Percentiles rank a stretch among this genome's conserved stretches.
These are phyloP conservation scores for Amanita inopinata DNA, from an alignment of 768 basidiomycete species.

Conservation along the genomic window DNA sequence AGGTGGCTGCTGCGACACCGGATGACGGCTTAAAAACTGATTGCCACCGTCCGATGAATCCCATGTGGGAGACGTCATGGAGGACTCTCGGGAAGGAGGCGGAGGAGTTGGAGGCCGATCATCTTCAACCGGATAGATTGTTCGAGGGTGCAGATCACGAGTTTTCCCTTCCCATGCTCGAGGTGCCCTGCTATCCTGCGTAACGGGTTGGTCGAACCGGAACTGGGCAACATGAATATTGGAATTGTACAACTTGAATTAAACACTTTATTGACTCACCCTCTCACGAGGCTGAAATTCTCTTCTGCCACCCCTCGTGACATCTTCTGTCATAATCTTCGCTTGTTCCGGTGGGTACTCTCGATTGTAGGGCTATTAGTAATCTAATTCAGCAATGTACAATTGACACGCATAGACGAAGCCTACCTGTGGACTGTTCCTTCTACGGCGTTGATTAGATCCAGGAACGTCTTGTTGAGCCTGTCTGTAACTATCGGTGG, in stretches of 20 bases:
- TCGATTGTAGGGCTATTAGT: background rate
- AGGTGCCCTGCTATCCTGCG: background rate
- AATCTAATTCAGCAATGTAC: background rate
- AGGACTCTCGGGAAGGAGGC: constrained; percentile 20
- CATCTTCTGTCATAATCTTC: background rate
- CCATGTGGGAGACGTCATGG: constrained; percentile 18
- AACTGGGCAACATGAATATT: background rate
- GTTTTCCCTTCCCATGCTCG: background rate
- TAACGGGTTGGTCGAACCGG: constrained; percentile 5
- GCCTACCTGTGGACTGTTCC: constrained; percentile 13
- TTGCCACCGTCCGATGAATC: constrained; percentile 12
- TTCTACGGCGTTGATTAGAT: constrained; percentile 8
- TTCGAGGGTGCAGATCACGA: background rate
- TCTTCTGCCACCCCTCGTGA: background rate
- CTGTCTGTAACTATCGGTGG: constrained; percentile 12
- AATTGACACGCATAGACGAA: background rate
- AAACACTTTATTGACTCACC: background rate
- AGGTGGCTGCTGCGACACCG: constrained; percentile 9
- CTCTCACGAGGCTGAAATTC: constrained; percentile 1
- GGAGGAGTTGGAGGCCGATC: constrained; percentile 17
- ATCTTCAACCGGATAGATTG: background rate
- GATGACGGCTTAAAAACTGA: constrained; percentile 10
- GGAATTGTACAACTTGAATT: background rate
- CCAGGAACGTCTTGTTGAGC: constrained; percentile 9
- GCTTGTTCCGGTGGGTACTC: background rate